These are phyloP conservation scores for Hypomontagnella monticulosa DNA, from an alignment of 495 filamentous ascomycete species.

Conservation along the genomic window DNA sequence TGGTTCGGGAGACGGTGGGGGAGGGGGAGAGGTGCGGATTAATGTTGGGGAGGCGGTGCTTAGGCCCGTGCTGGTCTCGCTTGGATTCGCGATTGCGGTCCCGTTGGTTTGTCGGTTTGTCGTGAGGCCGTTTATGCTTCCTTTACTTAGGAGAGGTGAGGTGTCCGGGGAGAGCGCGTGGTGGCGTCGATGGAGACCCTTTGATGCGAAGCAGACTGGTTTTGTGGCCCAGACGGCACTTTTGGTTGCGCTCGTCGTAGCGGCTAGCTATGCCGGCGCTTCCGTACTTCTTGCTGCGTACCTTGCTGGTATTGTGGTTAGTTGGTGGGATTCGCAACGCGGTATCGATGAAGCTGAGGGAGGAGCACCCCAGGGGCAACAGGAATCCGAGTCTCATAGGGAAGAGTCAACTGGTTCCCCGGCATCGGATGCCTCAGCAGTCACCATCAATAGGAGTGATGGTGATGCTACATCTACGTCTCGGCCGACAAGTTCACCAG, in stretches of 20 bases:
- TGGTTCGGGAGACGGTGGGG: constrained; percentile 23
- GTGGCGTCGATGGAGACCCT: not conserved
- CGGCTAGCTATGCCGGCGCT: constrained; percentile 69
- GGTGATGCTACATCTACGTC: not conserved
- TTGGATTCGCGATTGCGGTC: constrained; percentile 62
- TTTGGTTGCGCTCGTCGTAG: constrained; percentile 65
- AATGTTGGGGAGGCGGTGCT: constrained; percentile 59
- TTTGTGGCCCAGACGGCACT: constrained; percentile 54
- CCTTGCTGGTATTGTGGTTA: constrained; percentile 68
- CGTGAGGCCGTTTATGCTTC: constrained; percentile 50
- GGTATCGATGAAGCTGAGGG: not conserved
- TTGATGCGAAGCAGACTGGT: constrained; percentile 48
- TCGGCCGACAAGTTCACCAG: not conserved
- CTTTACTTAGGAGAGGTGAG: not conserved
- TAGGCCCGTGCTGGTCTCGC: constrained; percentile 67
- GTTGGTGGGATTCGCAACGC: constrained; percentile 52
- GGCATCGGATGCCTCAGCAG: not conserved
- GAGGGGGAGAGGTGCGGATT: constrained; percentile 25
- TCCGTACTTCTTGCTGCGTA: constrained; percentile 78
- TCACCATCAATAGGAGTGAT: not conserved
- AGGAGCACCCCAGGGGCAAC: not conserved
- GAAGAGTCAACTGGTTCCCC: not conserved
- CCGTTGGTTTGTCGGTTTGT: constrained; percentile 58
- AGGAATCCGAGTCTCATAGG: not conserved
- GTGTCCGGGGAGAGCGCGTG: not conserved